These are phyloP conservation scores for Camelina hispida DNA, from an alignment of 345 rosid species.

Conservation along the genomic window DNA sequence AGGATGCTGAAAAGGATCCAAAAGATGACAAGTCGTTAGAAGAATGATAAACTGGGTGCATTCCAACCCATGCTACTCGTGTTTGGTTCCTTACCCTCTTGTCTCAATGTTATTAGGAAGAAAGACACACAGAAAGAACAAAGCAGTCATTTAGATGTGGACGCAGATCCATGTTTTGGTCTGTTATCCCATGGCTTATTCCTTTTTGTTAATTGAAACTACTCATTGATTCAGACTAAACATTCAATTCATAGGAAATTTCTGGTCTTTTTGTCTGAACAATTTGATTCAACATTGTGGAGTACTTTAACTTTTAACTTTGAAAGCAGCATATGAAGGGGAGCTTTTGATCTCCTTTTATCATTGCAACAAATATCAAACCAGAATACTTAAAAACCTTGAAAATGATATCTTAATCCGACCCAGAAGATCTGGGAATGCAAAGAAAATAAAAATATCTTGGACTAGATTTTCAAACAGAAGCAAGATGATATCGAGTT, in stretches of 20 bases:
- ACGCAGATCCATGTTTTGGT: slow-evolving; percentile 10
- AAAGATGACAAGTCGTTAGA: slow-evolving; percentile 41
- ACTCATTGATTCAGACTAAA: slow-evolving; percentile 29
- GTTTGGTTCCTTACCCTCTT: neutral
- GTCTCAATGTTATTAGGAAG: slow-evolving; percentile 14
- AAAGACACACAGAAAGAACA: slow-evolving; percentile 24
- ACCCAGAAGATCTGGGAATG: slow-evolving; percentile 7
- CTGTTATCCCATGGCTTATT: slow-evolving; percentile 6
- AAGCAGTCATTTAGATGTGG: slow-evolving; percentile 19
- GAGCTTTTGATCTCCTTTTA: slow-evolving; percentile 12
- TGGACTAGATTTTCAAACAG: slow-evolving; percentile 7
- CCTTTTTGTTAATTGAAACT: slow-evolving; percentile 10
- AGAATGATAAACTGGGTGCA: slow-evolving; percentile 13
- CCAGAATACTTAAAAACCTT: slow-evolving; percentile 1
- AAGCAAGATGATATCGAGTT: slow-evolving; percentile 28
- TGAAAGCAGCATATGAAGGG: slow-evolving; percentile 12
- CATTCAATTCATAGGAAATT: slow-evolving; percentile 24
- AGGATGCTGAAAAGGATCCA: slow-evolving; percentile 45
- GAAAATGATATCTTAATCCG: neutral
- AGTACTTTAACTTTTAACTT: neutral
- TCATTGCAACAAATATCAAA: slow-evolving; percentile 27
- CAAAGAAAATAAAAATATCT: slow-evolving; percentile 37
- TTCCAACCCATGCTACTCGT: slow-evolving; percentile 4
- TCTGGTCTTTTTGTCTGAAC: neutral
- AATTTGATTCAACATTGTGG: slow-evolving; percentile 14